These are phyloP conservation scores for Trametopsis cervina DNA, from an alignment of 768 basidiomycete species.

Conservation along the genomic window DNA sequence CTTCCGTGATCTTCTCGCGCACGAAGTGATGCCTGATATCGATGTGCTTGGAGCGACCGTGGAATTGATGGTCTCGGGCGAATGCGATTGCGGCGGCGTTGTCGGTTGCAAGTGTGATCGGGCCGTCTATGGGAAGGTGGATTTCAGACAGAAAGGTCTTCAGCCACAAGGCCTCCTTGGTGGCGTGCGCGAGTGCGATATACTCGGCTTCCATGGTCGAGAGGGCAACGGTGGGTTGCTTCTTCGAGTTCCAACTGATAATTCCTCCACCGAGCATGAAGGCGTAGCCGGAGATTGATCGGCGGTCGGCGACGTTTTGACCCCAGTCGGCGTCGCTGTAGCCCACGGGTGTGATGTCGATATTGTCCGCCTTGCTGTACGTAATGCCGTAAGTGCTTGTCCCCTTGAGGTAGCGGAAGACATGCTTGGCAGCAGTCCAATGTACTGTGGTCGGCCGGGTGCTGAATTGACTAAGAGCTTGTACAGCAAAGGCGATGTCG, in stretches of 20 bases:
- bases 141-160: constrained; percentile 26
- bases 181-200: constrained; percentile 26
- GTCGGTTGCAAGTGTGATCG: constrained; percentile 27
- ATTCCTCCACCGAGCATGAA: constrained; percentile 29
- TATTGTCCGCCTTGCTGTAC: constrained; percentile 22
- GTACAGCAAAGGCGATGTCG: constrained; percentile 33
- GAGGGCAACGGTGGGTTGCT: constrained; percentile 32
- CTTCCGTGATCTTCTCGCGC: constrained; percentile 18
- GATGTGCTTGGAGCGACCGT: constrained; percentile 31
- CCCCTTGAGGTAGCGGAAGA: constrained; percentile 34
- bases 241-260: constrained; percentile 30
- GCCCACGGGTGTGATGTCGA: constrained; percentile 20
- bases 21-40: constrained; percentile 30
- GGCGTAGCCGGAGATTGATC: constrained; percentile 31
- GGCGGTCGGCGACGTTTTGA: constrained; percentile 15
- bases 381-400: constrained; percentile 21
- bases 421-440: constrained; percentile 31
- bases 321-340: constrained; percentile 22
- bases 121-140: constrained; percentile 10
- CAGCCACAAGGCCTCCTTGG: constrained; percentile 27
- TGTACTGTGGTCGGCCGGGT: constrained; percentile 27
- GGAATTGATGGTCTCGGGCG: constrained; percentile 22
- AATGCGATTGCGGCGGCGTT: constrained; percentile 30
- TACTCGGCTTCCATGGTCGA: constrained; percentile 37
- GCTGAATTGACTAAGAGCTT: constrained; percentile 26